phyloP scores from a whole-genome alignment of 2,329 filamentous ascomycete genomes.

The Sporothrix brunneoviolacea region DNA sequence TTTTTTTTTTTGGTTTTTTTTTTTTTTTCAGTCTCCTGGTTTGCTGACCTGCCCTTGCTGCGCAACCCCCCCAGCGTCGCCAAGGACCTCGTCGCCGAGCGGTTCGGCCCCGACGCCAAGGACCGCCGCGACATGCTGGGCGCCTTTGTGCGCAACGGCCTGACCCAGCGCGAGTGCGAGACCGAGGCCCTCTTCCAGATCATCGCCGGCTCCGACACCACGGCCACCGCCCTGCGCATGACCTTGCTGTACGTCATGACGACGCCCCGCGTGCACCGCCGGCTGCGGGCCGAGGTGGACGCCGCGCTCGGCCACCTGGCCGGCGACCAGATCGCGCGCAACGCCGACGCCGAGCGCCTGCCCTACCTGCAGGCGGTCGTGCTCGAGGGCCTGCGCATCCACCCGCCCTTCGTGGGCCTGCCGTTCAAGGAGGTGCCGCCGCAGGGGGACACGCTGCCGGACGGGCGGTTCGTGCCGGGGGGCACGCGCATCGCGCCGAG shows the following conservation, averaged over 20 bases:
- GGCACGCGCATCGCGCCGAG: constrained; percentile 34
- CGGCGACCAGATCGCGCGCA: not conserved
- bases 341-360: constrained; percentile 31
- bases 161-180: constrained; percentile 33
- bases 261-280: constrained; percentile 21
- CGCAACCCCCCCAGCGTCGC: too few species aligned
- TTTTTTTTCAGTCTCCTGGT: too few species aligned
- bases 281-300: constrained; percentile 31
- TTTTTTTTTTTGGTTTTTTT: not conserved
- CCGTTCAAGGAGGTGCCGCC: constrained; percentile 27
- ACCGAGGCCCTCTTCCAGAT: constrained; percentile 39
- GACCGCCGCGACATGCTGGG: constrained; percentile 22
- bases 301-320: constrained; percentile 20
- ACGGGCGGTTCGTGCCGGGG: constrained; percentile 36
- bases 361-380: constrained; percentile 45
- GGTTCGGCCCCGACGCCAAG: constrained; percentile 12
- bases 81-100: constrained; percentile 19
- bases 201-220: constrained; percentile 27
- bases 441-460: constrained; percentile 31
- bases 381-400: constrained; percentile 41
- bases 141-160: constrained; percentile 34
- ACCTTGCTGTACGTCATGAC: constrained; percentile 23
- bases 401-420: constrained; percentile 35
- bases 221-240: constrained; percentile 24
- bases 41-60: too few species aligned